phyloP scores from a whole-genome alignment of 1,284 basidiomycete genomes.

The Apiotrichum sp. region DNA sequence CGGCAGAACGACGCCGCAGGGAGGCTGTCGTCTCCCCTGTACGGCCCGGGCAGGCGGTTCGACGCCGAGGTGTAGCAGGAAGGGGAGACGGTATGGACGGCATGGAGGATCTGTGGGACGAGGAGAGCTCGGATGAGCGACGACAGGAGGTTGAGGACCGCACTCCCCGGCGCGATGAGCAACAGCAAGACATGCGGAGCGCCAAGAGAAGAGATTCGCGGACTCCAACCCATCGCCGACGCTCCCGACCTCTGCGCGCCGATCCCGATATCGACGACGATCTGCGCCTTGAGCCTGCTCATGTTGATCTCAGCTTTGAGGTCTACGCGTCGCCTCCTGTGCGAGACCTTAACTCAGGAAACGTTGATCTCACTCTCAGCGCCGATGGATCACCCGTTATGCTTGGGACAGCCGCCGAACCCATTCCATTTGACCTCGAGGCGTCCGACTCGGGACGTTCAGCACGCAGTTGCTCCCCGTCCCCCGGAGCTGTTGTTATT shows the following conservation, averaged over 20 bases:
- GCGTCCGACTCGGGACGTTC: conserved; percentile 6
- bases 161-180: no score
- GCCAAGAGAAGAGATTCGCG: no score
- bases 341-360: no score
- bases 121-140: conserved; percentile 1
- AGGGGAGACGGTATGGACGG: conserved; percentile 5
- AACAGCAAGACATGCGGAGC: no score
- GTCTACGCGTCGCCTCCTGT: no score
- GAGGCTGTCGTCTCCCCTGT: conserved; percentile 17
- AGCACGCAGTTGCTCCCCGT: neutral
- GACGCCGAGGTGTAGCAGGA: conserved; percentile 19
- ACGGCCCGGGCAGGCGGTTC: conserved; percentile 34
- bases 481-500: conserved; percentile 15
- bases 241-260: neutral
- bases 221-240: no score
- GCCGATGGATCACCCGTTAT: no score
- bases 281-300: neutral
- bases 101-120: conserved; percentile 16
- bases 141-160: neutral
- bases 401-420: neutral
- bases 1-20: conserved; percentile 1
- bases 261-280: neutral
- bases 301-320: neutral
- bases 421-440: conserved; percentile 1
- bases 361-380: no score